Conservation (phyloP, 441 rosid species). For the Syzygium syzygioides region DNA sequence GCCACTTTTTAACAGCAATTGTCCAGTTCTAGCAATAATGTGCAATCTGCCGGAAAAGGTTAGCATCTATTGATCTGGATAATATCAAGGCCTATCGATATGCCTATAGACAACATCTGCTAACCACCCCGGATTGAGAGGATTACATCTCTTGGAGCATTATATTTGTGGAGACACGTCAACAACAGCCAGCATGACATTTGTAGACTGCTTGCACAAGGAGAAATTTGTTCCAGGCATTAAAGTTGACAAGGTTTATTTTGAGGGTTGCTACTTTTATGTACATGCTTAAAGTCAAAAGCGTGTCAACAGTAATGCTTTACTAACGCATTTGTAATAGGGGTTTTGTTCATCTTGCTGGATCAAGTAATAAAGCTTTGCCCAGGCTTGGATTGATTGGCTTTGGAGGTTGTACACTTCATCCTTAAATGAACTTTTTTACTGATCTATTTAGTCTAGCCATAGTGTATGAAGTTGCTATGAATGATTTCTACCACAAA, state of each 20-base stretch:
- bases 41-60: conserved; percentile 87
- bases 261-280: not conserved
- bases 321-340: not conserved
- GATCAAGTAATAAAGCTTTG: conserved; percentile 92
- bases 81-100: conserved; percentile 78
- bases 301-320: not conserved
- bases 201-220: conserved; percentile 65
- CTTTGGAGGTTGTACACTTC: conserved; percentile 29
- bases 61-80: conserved; percentile 80
- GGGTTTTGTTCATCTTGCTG: conserved; percentile 89
- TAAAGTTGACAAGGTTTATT: conserved; percentile 83
- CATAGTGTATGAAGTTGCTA: not conserved
- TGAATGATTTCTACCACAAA: not conserved
- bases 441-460: not conserved
- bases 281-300: not conserved
- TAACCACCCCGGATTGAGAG: conserved; percentile 90
- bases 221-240: conserved; percentile 87
- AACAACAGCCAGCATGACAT: conserved; percentile 66
- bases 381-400: conserved; percentile 93
- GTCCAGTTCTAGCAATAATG: conserved; percentile 3
- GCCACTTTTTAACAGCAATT: not conserved
- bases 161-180: conserved; percentile 94
- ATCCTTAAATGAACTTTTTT: not conserved
- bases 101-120: conserved; percentile 76
- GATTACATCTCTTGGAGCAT: conserved; percentile 87